Conservation (phyloP, 768 basidiomycete genomes). For the Pleurotus pulmonarius region DNA sequence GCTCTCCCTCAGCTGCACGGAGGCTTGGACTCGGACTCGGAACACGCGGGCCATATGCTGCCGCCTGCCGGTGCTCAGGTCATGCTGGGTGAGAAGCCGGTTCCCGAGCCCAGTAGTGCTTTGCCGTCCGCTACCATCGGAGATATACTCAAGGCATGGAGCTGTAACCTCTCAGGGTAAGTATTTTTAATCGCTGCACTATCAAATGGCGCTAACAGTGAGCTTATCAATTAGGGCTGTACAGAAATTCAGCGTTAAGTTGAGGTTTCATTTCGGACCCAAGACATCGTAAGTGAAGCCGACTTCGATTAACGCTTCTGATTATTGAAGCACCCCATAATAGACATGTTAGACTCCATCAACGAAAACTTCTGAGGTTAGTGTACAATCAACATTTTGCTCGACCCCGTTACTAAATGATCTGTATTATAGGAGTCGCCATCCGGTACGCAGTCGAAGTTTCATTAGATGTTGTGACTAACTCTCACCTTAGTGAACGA, state of each 20-base stretch:
- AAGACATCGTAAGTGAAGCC: not conserved
- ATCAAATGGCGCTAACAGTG: too few species aligned
- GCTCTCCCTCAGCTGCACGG: not conserved
- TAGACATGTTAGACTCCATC: not conserved
- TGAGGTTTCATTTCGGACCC: not conserved
- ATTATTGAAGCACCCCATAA: not conserved
- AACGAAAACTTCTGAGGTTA: constrained; percentile 1
- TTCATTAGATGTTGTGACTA: not conserved
- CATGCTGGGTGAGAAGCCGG: not conserved
- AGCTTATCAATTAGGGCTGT: not conserved
- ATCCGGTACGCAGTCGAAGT: not conserved
- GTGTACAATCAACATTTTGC: not conserved
- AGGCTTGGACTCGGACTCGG: constrained; percentile 6
- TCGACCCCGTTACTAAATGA: not conserved
- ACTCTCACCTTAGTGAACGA: too few species aligned
- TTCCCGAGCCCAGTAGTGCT: not conserved
- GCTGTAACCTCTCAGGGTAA: constrained; percentile 1
- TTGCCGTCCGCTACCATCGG: not conserved
- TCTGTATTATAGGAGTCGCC: not conserved
- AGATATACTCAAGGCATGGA: not conserved
- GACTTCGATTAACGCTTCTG: too few species aligned
- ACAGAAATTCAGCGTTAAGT: constrained; percentile 1
- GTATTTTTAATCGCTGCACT: not conserved
- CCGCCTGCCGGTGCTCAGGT: constrained; percentile 4
- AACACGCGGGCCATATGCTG: constrained; percentile 5